Evolutionary conservation across 2,329 filamentous ascomycete species (phyloP), one percentile per base, ranked within the genome.

Genomic region (Monosporascus sp.): DNA sequence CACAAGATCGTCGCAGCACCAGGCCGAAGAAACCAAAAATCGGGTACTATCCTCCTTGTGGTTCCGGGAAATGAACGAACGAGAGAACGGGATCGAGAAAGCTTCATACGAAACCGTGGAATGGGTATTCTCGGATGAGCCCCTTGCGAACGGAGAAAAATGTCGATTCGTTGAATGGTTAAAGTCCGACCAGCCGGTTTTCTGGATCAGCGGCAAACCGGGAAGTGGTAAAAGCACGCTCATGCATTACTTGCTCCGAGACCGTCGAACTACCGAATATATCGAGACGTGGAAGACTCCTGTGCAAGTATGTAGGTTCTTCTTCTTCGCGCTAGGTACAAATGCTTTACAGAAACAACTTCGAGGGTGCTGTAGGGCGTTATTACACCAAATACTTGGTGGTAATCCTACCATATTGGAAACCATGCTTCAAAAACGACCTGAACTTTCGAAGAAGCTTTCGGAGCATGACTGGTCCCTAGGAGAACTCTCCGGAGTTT

Each of bases 161-260:
- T 48, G 46, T 17, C 7, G 18, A 14, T 45, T 52, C 39, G n/a
- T 3, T 22, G 36, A 48, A 7, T 61, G 58, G 55, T 50, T 61
- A 0, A 45, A 50, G n/a, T 56, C 58, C 39, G 52, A 54, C 15
- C 2, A 45, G 3, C 6, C 50, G 11, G 35, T 57, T 17, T 62
- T 59, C 48, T 62, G 57, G 57, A 54, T 62, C 39, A 57, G 52
- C 31, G 60, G 60, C 15, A 56, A 56, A 14, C 41, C 60, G 18
- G 59, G 60, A 3, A 55, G 57, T 17, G 60, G 60, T 7, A 62
- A 62, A 51, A 59, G 54, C 35, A 62, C 58, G 1, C 55, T 60
- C 24, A 53, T 58, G 39, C 60, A 56, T 27, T 47, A 35, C 37
- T 18, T 58, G 20, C 37, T 46, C 8, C 36, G 31, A 14, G 22